These are phyloP conservation scores for Bruguiera sexangula DNA, from an alignment of 345 rosid species.

Conservation along the genomic window DNA sequence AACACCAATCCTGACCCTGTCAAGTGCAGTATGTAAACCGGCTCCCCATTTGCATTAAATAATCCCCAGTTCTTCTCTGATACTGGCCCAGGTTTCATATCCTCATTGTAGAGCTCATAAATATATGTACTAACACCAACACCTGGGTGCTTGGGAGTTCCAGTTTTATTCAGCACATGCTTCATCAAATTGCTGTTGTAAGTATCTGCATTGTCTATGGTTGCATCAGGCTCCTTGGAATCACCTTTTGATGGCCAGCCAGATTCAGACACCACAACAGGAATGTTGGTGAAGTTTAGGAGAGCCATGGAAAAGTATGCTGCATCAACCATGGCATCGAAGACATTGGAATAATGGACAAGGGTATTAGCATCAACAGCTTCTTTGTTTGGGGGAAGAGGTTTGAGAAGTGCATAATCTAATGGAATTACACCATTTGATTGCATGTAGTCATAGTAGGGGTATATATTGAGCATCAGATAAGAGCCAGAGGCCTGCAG, in stretches of 20 bases:
- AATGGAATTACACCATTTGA: conserved; percentile 73
- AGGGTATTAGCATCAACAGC: conserved; percentile 96
- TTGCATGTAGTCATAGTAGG: conserved; percentile 85
- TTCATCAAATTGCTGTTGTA: conserved; percentile 90
- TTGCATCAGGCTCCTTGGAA: conserved; percentile 67
- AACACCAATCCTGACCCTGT: conserved; percentile 51
- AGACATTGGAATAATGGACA: conserved; percentile 87
- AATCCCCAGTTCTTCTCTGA: conserved; percentile 98
- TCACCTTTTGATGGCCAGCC: conserved; percentile 99
- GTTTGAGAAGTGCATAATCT: conserved; percentile 89
- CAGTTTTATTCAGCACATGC: conserved; percentile 83
- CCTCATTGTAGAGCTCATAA: conserved; percentile 97
- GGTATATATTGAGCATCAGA: conserved; percentile 86
- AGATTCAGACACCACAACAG: conserved; percentile 74
- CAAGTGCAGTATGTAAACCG: conserved; percentile 69
- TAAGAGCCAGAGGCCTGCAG: conserved; percentile 81
- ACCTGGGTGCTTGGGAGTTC: conserved; percentile 94
- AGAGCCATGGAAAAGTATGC: conserved; percentile 83
- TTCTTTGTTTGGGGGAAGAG: conserved; percentile 90
- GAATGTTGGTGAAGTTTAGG: conserved; percentile 79
- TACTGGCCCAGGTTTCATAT: conserved; percentile 58
- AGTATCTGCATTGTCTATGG: conserved; percentile 78
- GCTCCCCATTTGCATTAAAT: conserved; percentile 68
- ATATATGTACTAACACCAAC: conserved; percentile 71
- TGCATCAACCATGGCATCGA: conserved; percentile 91